Evolutionary conservation across 1,284 basidiomycete species (phyloP).

Genomic region (Cryptococcus sp.): DNA sequence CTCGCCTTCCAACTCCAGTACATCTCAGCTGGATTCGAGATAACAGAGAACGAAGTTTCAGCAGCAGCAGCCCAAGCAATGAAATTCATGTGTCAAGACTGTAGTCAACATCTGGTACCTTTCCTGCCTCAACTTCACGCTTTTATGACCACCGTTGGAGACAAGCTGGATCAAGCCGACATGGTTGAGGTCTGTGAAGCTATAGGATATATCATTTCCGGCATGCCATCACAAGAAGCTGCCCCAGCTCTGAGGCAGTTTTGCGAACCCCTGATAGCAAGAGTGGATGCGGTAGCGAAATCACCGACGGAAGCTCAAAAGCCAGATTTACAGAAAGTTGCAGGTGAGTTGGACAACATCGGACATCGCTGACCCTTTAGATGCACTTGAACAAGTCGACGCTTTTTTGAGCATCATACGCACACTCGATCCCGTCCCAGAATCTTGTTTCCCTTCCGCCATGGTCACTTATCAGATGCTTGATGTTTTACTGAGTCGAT

Average conservation of each 20-base stretch:
- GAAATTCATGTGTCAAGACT: conserved; percentile 96
- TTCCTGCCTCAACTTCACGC: conserved; percentile 87
- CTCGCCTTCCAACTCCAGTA: conserved; percentile 83
- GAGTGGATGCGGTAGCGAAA: conserved; percentile 45
- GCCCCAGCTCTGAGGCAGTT: conserved; percentile 81
- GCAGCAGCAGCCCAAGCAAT: conserved; percentile 94
- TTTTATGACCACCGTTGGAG: conserved; percentile 73
- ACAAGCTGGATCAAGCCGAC: conserved; percentile 78
- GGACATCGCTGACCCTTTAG: conserved; percentile 44
- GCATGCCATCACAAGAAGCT: conserved; percentile 76
- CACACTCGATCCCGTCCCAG: conserved; percentile 73
- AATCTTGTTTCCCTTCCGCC: conserved; percentile 71
- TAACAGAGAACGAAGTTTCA: conserved; percentile 72
- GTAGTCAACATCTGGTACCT: conserved; percentile 86
- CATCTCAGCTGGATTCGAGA: conserved; percentile 86
- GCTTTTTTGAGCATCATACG: conserved; percentile 75
- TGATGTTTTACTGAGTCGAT: conserved; percentile 72
- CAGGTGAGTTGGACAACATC: conserved; percentile 53
- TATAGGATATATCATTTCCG: conserved; percentile 88
- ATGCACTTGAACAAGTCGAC: conserved; percentile 83
- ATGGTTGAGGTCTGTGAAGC: conserved; percentile 89
- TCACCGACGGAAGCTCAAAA: conserved; percentile 52
- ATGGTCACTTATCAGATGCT: conserved; percentile 78
- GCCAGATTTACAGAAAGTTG: conserved; percentile 60
- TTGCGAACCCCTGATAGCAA: conserved; percentile 55